Evolutionary conservation across 306 rosid species (phyloP), one percentile per base, ranked within the genome.

Genomic region (Herpetospermum pedunculosum): DNA sequence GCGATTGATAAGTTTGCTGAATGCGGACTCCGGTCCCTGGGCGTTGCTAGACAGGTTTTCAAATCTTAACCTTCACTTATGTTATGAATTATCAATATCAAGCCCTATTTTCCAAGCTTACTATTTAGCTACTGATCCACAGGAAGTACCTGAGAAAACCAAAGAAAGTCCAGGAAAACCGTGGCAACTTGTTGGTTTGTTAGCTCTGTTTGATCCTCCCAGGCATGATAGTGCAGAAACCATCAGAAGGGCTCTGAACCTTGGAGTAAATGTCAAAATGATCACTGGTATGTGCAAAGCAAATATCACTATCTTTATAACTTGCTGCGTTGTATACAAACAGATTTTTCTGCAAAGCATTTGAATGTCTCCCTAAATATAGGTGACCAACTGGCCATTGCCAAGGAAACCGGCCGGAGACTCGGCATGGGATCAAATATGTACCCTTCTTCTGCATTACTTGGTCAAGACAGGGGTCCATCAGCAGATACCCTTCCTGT

Each of bases 371-470:
- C 76, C 71, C 25, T 14, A 75, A 81, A 54, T 78, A 74, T 32
- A 95, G 99, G 99, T 54, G 99, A 95, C 82, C 99, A 95, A 72
- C 92, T 95, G 59, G 99, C 99, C 75, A 95, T 95, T 84, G 99
- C 76, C 71, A 95, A 95, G 84, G 99, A 95, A 88, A 95, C 99
- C 62, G 99, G 99, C 15, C 84, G 99, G 35, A 86, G 99, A 79
- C 99, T 95, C 64, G 99, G 99, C 15, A 95, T 95, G 99, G 99
- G 99, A 81, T 89, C 99, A 74, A 95, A 95, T 80, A 95, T 95
- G 99, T 95, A 95, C 76, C 99, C 99, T 0, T 95, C 99, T 59
- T 91, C 97, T 65, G 83, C 99, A 54, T 87, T 95, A 82, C 97
- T 95, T 35, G 95, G 97, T 52, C 97, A 88, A 83, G 83, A 91